These are phyloP conservation scores for Penicillium palitans DNA, from an alignment of 2,329 filamentous ascomycete species.

Conservation along the genomic window DNA sequence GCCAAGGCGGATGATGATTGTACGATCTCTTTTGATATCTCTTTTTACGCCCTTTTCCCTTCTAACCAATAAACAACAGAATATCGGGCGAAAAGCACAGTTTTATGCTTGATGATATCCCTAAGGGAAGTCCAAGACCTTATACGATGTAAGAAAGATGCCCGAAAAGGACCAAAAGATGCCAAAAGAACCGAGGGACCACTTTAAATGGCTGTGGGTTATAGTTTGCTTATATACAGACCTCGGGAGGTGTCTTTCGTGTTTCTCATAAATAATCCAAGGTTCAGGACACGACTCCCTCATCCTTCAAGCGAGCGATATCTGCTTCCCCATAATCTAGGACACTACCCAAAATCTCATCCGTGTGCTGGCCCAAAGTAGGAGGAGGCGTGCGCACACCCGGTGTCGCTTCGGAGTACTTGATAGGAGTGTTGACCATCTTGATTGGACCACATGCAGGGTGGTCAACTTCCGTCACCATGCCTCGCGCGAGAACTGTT, in stretches of 20 bases:
- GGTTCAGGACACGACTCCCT: conserved; percentile 63
- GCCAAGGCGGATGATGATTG: background rate
- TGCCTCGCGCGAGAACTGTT: conserved; percentile 69
- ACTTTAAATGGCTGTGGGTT: no score
- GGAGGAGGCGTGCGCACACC: conserved; percentile 77
- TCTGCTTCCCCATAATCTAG: conserved; percentile 61
- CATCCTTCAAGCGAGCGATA: conserved; percentile 62
- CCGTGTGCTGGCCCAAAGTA: conserved; percentile 81
- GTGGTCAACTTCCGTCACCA: conserved; percentile 89
- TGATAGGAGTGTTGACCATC: conserved; percentile 90
- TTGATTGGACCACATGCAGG: conserved; percentile 79
- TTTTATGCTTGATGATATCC: background rate
- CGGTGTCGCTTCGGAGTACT: conserved; percentile 81
- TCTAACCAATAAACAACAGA: background rate
- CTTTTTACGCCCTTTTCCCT: background rate
- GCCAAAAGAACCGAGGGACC: background rate
- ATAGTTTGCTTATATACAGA: conserved; percentile 7
- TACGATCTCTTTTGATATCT: no score
- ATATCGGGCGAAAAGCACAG: background rate
- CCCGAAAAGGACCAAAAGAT: background rate
- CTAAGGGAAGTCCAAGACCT: background rate
- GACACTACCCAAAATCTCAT: conserved; percentile 68
- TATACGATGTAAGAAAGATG: background rate
- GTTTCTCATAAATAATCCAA: conserved; percentile 7
- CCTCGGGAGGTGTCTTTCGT: background rate